These are phyloP conservation scores for Cytospora piceicola DNA, from an alignment of 2,329 filamentous ascomycete genomes.

Conservation along the genomic window DNA sequence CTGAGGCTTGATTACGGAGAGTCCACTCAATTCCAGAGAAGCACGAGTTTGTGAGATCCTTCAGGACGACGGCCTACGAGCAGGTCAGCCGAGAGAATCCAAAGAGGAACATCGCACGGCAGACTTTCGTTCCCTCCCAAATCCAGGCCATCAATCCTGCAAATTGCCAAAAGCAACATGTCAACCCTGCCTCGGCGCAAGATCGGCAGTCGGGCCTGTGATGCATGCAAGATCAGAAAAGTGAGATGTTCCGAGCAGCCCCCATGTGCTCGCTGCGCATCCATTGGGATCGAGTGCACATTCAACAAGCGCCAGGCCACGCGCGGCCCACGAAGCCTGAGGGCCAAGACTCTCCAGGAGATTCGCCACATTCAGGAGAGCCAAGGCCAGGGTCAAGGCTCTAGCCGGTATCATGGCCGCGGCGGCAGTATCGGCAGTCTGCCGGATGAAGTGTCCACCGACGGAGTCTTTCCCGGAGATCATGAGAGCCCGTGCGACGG, in stretches of 20 bases:
- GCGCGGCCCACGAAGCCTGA: slow-evolving; percentile 50
- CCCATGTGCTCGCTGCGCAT: slow-evolving; percentile 51
- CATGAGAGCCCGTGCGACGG: slow-evolving; percentile 13
- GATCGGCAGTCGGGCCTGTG: slow-evolving; percentile 50
- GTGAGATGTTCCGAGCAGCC: slow-evolving; percentile 53
- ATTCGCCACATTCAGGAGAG: slow-evolving; percentile 42
- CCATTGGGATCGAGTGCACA: slow-evolving; percentile 53
- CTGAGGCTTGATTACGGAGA: neutral
- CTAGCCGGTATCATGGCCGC: neutral
- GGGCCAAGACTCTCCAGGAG: slow-evolving; percentile 49
- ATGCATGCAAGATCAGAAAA: slow-evolving; percentile 58
- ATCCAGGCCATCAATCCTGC: too few relatives aligned
- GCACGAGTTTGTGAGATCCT: too few relatives aligned
- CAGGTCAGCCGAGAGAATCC: slow-evolving; percentile 12
- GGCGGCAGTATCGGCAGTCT: slow-evolving; percentile 2
- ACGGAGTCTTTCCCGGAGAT: slow-evolving; percentile 3
- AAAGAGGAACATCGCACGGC: neutral
- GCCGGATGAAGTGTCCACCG: neutral
- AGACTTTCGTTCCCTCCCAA: too few relatives aligned
- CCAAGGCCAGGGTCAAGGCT: slow-evolving; percentile 1
- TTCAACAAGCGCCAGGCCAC: slow-evolving; percentile 50
- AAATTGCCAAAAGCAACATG: neutral
- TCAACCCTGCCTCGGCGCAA: slow-evolving; percentile 35
- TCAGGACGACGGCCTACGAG: neutral
- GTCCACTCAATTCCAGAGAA: too few relatives aligned